Evolutionary conservation across 2,329 filamentous ascomycete genomes (phyloP).

Genomic region (Daldinia sp.): DNA sequence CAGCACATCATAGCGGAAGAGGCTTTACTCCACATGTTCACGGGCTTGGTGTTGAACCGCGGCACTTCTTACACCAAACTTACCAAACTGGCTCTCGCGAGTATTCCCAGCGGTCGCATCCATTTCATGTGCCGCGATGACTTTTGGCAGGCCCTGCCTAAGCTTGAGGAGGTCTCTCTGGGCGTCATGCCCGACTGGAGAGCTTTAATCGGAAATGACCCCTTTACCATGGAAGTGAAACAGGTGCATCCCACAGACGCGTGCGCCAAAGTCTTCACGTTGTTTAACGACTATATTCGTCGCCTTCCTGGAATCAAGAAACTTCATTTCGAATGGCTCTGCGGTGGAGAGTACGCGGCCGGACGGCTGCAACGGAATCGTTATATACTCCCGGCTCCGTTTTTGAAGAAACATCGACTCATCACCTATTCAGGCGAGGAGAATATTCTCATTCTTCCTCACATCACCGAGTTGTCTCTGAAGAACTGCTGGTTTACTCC

Average conservation of each 20-base stretch:
- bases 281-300: conserved; percentile 62
- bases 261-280: conserved; percentile 58
- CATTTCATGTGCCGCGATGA: conserved; percentile 62
- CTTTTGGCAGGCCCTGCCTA: conserved; percentile 68
- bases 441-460: conserved; percentile 60
- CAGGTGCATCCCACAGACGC: conserved; percentile 60
- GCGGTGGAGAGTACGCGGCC: conserved; percentile 71
- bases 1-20: conserved; percentile 75
- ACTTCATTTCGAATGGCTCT: conserved; percentile 71
- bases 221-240: conserved; percentile 58
- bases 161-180: conserved; percentile 63
- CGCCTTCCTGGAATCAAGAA: conserved; percentile 59
- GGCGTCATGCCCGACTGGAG: conserved; percentile 74
- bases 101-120: conserved; percentile 69
- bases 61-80: conserved; percentile 60
- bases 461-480: conserved; percentile 66
- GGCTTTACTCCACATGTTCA: conserved; percentile 73
- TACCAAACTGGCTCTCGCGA: conserved; percentile 68
- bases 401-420: conserved; percentile 47
- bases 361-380: conserved; percentile 69
- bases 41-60: conserved; percentile 71
- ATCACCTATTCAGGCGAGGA: conserved; percentile 36
- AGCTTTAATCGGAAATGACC: conserved; percentile 60
- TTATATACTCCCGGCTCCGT: conserved; percentile 68
- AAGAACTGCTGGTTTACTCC: conserved; percentile 76